These are phyloP conservation scores for Brettanomyces bruxellensis DNA, from an alignment of 805 yeast genomes.

Conservation along the genomic window DNA sequence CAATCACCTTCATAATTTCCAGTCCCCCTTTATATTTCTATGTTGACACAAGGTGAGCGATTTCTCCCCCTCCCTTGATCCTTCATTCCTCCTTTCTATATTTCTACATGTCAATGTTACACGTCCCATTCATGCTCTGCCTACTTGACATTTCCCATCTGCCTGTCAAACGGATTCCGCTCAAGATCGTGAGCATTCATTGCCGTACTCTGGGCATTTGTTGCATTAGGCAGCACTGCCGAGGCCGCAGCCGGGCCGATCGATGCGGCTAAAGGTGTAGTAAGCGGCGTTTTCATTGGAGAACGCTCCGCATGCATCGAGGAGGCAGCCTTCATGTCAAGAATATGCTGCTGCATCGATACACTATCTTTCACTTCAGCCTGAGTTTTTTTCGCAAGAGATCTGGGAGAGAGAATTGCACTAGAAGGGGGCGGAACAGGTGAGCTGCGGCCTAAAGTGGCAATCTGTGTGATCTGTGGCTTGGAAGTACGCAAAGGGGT, in stretches of 20 bases:
- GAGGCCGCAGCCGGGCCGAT: slow-evolving; percentile 28
- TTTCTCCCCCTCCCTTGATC: too few relatives aligned
- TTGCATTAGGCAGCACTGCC: slow-evolving; percentile 24
- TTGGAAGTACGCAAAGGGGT: background rate
- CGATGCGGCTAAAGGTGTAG: slow-evolving; percentile 28
- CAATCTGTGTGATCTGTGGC: background rate
- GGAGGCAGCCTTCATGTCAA: slow-evolving; percentile 11
- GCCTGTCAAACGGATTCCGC: slow-evolving; percentile 2
- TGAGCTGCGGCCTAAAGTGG: background rate
- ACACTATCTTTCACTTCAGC: slow-evolving; percentile 3
- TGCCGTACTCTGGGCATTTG: background rate
- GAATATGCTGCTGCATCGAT: slow-evolving; percentile 18
- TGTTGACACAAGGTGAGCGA: too few relatives aligned
- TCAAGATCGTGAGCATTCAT: slow-evolving; percentile 1
- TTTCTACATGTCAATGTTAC: too few relatives aligned
- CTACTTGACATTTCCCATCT: background rate
- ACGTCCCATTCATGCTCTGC: background rate
- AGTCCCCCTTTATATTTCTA: too few relatives aligned
- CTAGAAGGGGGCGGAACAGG: background rate
- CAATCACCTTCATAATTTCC: too few relatives aligned
- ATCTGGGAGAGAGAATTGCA: background rate
- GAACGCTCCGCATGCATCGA: slow-evolving; percentile 1
- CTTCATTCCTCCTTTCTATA: too few relatives aligned
- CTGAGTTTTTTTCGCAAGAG: background rate
- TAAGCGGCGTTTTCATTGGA: slow-evolving; percentile 17